Conservation (phyloP, 208 protist species). For the Acanthamoeba sp. region DNA sequence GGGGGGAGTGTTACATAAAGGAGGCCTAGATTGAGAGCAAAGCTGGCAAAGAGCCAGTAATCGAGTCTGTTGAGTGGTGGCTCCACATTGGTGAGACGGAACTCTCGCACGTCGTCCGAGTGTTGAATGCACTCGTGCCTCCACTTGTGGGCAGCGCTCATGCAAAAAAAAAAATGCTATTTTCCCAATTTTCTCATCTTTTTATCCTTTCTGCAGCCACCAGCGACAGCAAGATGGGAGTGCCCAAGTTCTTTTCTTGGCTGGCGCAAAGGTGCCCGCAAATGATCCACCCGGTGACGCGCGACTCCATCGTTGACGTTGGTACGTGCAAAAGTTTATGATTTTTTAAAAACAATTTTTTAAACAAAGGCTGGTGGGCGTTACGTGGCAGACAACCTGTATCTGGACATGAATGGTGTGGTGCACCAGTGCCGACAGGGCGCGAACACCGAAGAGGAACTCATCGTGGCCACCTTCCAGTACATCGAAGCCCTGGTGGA, state of each 20-base stretch:
- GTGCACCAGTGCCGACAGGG: slow-evolving; percentile 94
- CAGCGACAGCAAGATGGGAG: slow-evolving; percentile 83
- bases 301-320: slow-evolving; percentile 33
- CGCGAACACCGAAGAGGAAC: slow-evolving; percentile 91
- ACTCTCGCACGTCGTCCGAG: slow-evolving; percentile 8
- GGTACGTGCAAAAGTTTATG: neutral
- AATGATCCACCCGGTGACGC: slow-evolving; percentile 90
- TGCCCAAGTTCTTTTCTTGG: slow-evolving; percentile 96
- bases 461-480: slow-evolving; percentile 95
- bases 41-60: neutral
- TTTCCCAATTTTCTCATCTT: no score
- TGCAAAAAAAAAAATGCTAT: neutral
- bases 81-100: neutral
- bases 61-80: neutral
- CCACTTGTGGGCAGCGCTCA: neutral
- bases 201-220: no score
- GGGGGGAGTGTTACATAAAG: neutral
- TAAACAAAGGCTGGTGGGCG: neutral
- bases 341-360: neutral
- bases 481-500: slow-evolving; percentile 98
- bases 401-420: slow-evolving; percentile 67
- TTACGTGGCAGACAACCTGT: slow-evolving; percentile 60
- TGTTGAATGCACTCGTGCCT: slow-evolving; percentile 12
- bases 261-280: slow-evolving; percentile 96
- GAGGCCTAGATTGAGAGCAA: neutral